Evolutionary conservation across 192 early-diverging fungal genomes (phyloP).

Genomic region (Backusella parvicylindrica): DNA sequence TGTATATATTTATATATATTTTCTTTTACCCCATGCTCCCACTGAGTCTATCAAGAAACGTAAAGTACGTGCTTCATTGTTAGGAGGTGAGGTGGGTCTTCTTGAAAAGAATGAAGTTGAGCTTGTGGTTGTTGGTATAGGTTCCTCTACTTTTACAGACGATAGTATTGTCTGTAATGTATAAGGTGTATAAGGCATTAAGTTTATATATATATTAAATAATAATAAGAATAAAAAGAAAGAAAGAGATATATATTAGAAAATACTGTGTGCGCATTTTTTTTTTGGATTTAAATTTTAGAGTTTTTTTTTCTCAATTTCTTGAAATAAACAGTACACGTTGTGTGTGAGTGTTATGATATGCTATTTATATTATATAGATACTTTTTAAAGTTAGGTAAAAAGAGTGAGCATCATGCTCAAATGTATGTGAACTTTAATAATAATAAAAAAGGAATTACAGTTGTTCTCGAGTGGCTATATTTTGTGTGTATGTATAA

Average conservation of each 20-base stretch:
- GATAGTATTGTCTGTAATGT: slow-evolving; percentile 48
- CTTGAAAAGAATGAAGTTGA: slow-evolving; percentile 18
- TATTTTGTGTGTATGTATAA: too few species aligned
- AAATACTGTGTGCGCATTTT: too few species aligned
- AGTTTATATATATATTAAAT: background rate
- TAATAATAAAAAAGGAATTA: too few species aligned
- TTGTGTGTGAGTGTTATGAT: too few species aligned
- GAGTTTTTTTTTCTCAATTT: too few species aligned
- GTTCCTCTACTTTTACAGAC: slow-evolving; percentile 37
- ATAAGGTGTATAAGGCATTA: slow-evolving; percentile 44
- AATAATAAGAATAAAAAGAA: background rate
- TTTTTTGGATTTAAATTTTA: too few species aligned
- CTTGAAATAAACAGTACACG: too few species aligned
- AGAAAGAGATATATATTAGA: background rate
- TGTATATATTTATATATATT: background rate
- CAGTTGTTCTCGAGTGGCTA: too few species aligned
- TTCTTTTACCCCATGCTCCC: slow-evolving; percentile 45
- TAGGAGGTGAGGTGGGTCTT: slow-evolving; percentile 25
- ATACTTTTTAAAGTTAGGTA: too few species aligned
- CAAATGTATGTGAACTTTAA: too few species aligned
- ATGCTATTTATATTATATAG: too few species aligned
- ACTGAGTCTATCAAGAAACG: slow-evolving; percentile 41
- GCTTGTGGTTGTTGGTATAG: slow-evolving; percentile 11
- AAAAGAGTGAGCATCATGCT: too few species aligned
- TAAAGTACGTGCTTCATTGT: slow-evolving; percentile 9